These are phyloP conservation scores for Fusarium sp. DNA, from an alignment of 2,329 filamentous ascomycete species.

Conservation along the genomic window DNA sequence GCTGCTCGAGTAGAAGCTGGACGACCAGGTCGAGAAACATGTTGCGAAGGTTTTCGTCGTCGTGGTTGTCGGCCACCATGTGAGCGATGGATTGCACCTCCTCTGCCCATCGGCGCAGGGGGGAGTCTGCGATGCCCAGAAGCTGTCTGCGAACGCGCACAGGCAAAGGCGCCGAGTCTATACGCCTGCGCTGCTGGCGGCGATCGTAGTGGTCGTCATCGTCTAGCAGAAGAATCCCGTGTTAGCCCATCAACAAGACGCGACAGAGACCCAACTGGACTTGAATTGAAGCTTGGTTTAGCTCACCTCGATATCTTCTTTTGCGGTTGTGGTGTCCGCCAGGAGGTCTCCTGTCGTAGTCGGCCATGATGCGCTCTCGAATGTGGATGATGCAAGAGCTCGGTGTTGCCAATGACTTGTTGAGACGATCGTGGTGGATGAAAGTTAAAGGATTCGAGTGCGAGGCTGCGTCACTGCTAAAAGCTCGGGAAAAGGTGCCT, in stretches of 20 bases:
- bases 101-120: slow-evolving; percentile 81
- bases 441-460: slow-evolving; percentile 21
- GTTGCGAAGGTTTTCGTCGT: slow-evolving; percentile 81
- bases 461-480: slow-evolving; percentile 41
- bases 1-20: slow-evolving; percentile 88
- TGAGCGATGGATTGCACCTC: slow-evolving; percentile 81
- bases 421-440: background rate
- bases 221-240: slow-evolving; percentile 43
- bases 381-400: slow-evolving; percentile 4
- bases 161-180: slow-evolving; percentile 75
- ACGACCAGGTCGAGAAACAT: slow-evolving; percentile 80
- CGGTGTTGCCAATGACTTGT: slow-evolving; percentile 20
- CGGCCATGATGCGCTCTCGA: slow-evolving; percentile 58
- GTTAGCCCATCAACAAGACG: slow-evolving; percentile 33
- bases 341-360: slow-evolving; percentile 67
- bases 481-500: slow-evolving; percentile 38
- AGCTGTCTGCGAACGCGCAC: slow-evolving; percentile 83
- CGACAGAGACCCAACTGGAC: slow-evolving; percentile 13
- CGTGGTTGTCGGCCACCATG: slow-evolving; percentile 83
- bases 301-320: slow-evolving; percentile 80
- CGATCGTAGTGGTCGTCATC: slow-evolving; percentile 85
- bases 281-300: slow-evolving; percentile 39
- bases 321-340: slow-evolving; percentile 75
- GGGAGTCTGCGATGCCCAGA: slow-evolving; percentile 83
- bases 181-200: slow-evolving; percentile 78